Evolutionary conservation across 2,329 filamentous ascomycete species (phyloP), one percentile per base, ranked within the genome.

Genomic region (Gaeumannomyces sp.): DNA sequence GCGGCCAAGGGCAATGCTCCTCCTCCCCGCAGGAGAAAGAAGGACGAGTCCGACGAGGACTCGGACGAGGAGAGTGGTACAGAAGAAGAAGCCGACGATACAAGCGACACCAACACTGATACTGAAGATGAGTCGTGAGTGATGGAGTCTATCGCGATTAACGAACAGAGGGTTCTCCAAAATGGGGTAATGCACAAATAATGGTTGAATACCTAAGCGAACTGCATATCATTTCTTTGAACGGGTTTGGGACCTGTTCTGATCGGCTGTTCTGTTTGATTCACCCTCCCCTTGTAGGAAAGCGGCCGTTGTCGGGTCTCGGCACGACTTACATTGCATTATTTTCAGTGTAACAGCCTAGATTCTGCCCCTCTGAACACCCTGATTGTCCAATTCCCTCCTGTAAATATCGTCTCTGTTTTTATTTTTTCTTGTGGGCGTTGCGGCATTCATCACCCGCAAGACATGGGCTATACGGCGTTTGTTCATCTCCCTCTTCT

Each of bases 61-160:
- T 88, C 85, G 64, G 89, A 91, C 63, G 92, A 93, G 28, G 92
- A 96, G 79, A 96, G 92, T 68, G 89, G 91, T 68, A 92, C 89
- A 22, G 92, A 96, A 67, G 89, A 89, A 66, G 88, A 90, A 71
- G 85, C 81, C 16, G 82, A 84, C 35, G 85, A 88, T 74, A 88
- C 86, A 50, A 89, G 86, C 71, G 87, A 83, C 68, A 90, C 88
- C 19, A 87, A 90, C 72, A 88, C 86, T 16, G 85, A 88, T 69
- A 90, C 87, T 1, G 87, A 90, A 72, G 82, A 85, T 35, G 84
- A 87, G 74, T 63, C 62, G 29, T 63, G 60, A 62, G 27, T 35
- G 35, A 2, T 45, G 10, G 35, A 45, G 2, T 45, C 3, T 16
- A 14, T n/a, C 22, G 22, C 45, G 22, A n/a, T 53, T n/a, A 53